Base-by-base conservation (phyloP, 495 filamentous ascomycete species). In the Hypoxylon fuscum region DNA sequence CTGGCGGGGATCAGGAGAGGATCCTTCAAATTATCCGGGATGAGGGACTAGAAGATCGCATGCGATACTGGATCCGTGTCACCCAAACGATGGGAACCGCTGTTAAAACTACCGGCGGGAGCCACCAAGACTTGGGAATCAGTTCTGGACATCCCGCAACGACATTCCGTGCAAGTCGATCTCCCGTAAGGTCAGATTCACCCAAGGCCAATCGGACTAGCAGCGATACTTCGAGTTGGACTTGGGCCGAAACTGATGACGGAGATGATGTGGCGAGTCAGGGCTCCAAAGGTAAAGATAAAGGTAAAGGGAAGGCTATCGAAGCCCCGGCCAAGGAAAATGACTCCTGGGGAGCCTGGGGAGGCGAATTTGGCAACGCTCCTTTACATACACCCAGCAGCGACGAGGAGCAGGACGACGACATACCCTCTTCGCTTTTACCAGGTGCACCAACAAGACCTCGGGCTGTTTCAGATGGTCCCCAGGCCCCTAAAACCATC, bases 1-100 rank as follows among this genome's bases (percentile, higher is more conserved):
- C 83, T 1, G 76, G 83, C 32, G 85, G 88, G 10, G 79, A 89
- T 59, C 83, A 82, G 0, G 76, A 84, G 12, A 79, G 81, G 59
- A 84, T 90, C 15, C 61, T 87, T 5, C 72, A 78, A 35, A 85
- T 90, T 10, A 86, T 90, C 43, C 79, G 81, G 21, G 81, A 87
- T 25, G 87, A 89, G 63, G 78, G 81, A 21, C 79, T 81, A 10
- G 76, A 81, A 35, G 82, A 83, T 11, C 81, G 83, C 43, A 74
- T 90, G 37, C 75, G 77, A 20, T 80, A 81, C 50, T 84, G 79
- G 79, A 66, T 82, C 14, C 63, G 52, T 9, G 46, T 77, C 12
- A 78, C 76, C 2, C 52, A 64, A 42, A 37, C 66, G 0, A 73
- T 77, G 61, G 48, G 23, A 14, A 34, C 37, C 22, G 18, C 48